These are phyloP conservation scores for Orbilia quercus DNA, from an alignment of 2,329 filamentous ascomycete species.

Conservation along the genomic window DNA sequence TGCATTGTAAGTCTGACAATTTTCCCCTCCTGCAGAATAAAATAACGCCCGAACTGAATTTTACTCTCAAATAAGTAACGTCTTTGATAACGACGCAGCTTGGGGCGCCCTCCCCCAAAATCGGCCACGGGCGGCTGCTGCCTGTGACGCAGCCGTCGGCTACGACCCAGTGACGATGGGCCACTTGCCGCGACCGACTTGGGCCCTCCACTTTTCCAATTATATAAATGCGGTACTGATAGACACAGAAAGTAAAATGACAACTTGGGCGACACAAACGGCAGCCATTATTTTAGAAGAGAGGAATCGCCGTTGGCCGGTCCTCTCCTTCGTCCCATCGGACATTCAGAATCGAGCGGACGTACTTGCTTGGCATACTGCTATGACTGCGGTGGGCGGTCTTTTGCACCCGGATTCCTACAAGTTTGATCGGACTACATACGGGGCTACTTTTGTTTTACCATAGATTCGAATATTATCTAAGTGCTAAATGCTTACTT, in stretches of 20 bases:
- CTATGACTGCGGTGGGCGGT: background rate
- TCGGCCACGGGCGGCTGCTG: background rate
- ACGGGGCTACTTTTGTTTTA: background rate
- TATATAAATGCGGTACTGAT: slow-evolving; percentile 10
- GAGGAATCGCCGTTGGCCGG: slow-evolving; percentile 13
- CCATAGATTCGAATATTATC: too few species aligned
- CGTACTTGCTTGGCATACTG: slow-evolving; percentile 8
- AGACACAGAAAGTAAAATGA: slow-evolving; percentile 23
- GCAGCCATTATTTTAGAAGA: background rate
- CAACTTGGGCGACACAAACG: slow-evolving; percentile 3
- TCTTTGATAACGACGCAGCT: background rate
- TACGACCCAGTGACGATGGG: background rate
- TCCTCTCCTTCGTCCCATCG: background rate
- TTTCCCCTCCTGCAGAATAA: background rate
- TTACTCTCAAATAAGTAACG: slow-evolving; percentile 3
- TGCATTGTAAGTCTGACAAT: slow-evolving; percentile 15
- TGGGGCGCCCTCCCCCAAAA: slow-evolving; percentile 1
- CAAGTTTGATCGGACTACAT: slow-evolving; percentile 12
- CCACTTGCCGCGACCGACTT: background rate
- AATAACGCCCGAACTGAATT: background rate
- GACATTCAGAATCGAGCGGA: background rate
- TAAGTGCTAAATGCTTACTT: too few species aligned
- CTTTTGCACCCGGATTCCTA: slow-evolving; percentile 8
- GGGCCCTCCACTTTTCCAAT: slow-evolving; percentile 19
- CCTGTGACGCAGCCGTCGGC: background rate